These are phyloP conservation scores for Eucalyptus curtisii DNA, from an alignment of 345 rosid genomes.

Conservation along the genomic window DNA sequence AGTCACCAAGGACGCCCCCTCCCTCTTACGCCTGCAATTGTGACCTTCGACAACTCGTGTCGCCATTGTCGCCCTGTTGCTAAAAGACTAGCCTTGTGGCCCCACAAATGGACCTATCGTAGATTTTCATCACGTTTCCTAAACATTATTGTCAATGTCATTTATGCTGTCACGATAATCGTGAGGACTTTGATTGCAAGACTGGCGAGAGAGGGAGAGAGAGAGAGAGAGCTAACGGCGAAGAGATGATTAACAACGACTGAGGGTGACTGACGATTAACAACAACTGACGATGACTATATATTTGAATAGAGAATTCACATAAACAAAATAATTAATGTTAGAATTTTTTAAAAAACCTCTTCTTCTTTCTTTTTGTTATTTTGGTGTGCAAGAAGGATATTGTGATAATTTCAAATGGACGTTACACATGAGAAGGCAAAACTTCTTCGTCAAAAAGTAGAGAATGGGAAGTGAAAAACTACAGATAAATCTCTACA, in stretches of 20 bases:
- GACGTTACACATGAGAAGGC: too few relatives aligned
- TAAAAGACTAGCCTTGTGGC: background rate
- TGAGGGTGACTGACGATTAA: background rate
- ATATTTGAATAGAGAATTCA: background rate
- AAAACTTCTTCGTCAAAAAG: background rate
- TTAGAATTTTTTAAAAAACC: too few relatives aligned
- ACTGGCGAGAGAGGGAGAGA: background rate
- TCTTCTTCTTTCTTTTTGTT: too few relatives aligned
- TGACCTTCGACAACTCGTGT: fast-evolving
- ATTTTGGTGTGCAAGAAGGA: background rate
- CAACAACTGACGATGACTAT: fast-evolving
- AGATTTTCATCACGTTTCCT: background rate
- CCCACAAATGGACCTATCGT: fast-evolving
- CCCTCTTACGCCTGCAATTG: background rate
- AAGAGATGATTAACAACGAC: too few relatives aligned
- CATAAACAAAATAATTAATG: too few relatives aligned
- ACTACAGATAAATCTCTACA: background rate
- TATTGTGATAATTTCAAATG: background rate
- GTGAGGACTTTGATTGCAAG: background rate
- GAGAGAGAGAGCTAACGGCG: background rate
- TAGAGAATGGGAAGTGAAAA: background rate
- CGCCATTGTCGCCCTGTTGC: fast-evolving
- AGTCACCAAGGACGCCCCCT: background rate
- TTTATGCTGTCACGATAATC: fast-evolving
- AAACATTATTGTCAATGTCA: background rate